phyloP scores from a whole-genome alignment of 371 early-diverging fungal genomes.

The Apophysomyces trapeziformis region DNA sequence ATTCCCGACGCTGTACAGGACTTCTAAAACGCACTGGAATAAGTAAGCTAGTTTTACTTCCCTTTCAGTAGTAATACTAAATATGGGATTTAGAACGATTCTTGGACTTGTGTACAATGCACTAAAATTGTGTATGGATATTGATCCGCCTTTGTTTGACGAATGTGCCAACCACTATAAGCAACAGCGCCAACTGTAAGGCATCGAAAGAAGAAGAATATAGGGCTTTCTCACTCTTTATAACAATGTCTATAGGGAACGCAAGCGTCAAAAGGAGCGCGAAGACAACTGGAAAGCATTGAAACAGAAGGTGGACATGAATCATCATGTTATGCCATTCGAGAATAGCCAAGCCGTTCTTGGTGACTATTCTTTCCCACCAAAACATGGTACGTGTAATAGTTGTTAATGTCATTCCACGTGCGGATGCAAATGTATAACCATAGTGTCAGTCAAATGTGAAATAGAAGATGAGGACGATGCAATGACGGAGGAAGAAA shows the following conservation, averaged over 20 bases:
- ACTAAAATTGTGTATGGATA: constrained; percentile 92
- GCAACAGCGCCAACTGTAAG: constrained; percentile 77
- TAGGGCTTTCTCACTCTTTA: background rate
- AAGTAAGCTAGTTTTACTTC: constrained; percentile 56
- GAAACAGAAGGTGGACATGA: constrained; percentile 28
- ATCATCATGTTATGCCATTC: background rate
- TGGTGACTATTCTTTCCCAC: constrained; percentile 25
- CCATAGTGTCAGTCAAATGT: background rate
- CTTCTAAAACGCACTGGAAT: constrained; percentile 96
- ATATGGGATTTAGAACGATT: constrained; percentile 67
- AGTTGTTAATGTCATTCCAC: no score
- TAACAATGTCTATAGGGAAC: constrained; percentile 57
- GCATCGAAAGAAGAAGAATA: background rate
- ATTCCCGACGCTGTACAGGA: constrained; percentile 85
- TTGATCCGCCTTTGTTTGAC: constrained; percentile 91
- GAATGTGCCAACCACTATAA: constrained; percentile 86
- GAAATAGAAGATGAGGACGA: constrained; percentile 16
- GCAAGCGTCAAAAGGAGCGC: constrained; percentile 78
- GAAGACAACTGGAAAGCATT: constrained; percentile 76
- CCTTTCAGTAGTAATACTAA: background rate
- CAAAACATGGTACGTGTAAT: constrained; percentile 27
- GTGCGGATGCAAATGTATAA: background rate
- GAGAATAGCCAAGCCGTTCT: background rate
- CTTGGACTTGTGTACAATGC: constrained; percentile 95
- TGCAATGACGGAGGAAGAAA: constrained; percentile 19